Conservation (phyloP, 768 basidiomycete species). For the Agrocybe pediades region DNA sequence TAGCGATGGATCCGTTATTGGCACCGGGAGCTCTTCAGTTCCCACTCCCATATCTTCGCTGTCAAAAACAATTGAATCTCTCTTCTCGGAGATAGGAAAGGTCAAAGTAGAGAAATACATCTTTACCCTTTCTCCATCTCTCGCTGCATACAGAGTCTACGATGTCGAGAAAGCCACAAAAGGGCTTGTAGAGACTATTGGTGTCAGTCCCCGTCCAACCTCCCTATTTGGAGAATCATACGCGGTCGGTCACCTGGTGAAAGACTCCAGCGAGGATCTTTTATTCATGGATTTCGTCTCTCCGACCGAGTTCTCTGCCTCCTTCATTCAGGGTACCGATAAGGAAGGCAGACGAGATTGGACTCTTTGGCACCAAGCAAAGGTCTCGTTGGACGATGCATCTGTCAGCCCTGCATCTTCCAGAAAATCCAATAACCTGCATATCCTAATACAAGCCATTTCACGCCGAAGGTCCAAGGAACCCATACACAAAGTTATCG, state of each 20-base stretch:
- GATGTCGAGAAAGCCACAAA: not conserved
- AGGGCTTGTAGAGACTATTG: too few relatives aligned
- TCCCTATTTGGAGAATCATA: not conserved
- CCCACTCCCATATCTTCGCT: not conserved
- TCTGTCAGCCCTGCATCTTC: too few relatives aligned
- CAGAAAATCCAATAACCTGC: not conserved
- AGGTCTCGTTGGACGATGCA: too few relatives aligned
- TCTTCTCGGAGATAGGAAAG: not conserved
- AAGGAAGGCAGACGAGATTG: not conserved
- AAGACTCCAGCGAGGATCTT: not conserved
- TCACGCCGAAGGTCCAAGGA: not conserved
- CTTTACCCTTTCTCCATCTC: not conserved
- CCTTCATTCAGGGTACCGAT: not conserved
- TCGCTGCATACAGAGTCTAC: not conserved
- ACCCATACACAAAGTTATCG: not conserved
- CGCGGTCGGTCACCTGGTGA: not conserved
- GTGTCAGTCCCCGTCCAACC: too few relatives aligned
- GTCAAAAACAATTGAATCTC: not conserved
- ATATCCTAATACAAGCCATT: not conserved
- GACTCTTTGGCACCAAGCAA: too few relatives aligned
- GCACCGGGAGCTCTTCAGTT: not conserved
- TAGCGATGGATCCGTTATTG: not conserved
- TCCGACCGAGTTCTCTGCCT: not conserved
- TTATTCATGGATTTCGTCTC: not conserved
- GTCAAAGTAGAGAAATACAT: not conserved